Evolutionary conservation across 768 basidiomycete genomes (phyloP).

Genomic region (Suillus clintonianus): DNA sequence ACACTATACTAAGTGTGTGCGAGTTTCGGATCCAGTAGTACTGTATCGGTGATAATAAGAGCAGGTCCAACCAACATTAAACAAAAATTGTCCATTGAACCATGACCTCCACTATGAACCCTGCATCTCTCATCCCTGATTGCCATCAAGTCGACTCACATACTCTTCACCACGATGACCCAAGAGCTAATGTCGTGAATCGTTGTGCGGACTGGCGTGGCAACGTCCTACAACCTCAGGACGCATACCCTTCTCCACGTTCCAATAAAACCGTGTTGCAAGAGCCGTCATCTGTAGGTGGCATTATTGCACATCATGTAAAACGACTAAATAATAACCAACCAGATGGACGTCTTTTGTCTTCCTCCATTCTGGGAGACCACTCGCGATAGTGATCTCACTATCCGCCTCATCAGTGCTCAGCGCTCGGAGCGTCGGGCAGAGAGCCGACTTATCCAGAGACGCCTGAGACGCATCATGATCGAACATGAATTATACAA

Average conservation of each 20-base stretch:
- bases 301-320: neutral
- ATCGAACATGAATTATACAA: constrained; percentile 4
- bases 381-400: neutral
- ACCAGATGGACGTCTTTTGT: neutral
- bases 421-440: neutral
- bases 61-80: neutral
- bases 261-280: neutral
- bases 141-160: neutral
- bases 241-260: neutral
- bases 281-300: neutral
- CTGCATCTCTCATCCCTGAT: neutral
- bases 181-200: neutral
- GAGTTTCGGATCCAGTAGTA: too few species aligned
- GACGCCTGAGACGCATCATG: neutral
- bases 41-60: neutral
- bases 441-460: neutral
- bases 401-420: neutral
- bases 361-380: constrained; percentile 1
- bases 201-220: neutral
- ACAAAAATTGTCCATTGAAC: neutral
- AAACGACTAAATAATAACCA: neutral
- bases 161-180: neutral
- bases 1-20: too few species aligned
- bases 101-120: neutral
- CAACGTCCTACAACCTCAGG: neutral